Evolutionary conservation across 2,329 filamentous ascomycete genomes (phyloP).

Genomic region (Colletotrichum karsti): DNA sequence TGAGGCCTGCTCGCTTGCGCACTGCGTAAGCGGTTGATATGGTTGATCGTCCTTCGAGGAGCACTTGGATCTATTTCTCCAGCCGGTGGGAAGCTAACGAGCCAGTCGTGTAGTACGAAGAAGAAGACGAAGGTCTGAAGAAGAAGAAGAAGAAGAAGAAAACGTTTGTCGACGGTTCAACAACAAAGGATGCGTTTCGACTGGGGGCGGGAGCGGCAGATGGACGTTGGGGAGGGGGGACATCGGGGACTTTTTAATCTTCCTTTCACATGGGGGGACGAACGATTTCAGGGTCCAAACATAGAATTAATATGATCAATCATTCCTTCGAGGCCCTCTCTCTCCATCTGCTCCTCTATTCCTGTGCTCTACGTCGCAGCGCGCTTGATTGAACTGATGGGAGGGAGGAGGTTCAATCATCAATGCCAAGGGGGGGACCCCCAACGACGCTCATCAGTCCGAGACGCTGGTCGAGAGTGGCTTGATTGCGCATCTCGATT

Average conservation of each 20-base stretch:
- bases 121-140: neutral
- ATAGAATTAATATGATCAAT: slow-evolving; percentile 1
- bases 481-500: slow-evolving; percentile 24
- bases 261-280: neutral
- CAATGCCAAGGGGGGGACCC: neutral
- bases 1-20: slow-evolving; percentile 22
- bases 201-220: neutral
- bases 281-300: slow-evolving; percentile 28
- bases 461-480: slow-evolving; percentile 24
- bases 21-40: neutral
- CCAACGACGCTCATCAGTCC: slow-evolving; percentile 21
- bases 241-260: slow-evolving; percentile 10
- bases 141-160: neutral
- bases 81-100: slow-evolving; percentile 14
- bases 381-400: neutral
- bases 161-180: neutral
- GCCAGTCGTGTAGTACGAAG: slow-evolving; percentile 1
- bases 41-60: neutral
- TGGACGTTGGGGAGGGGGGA: neutral
- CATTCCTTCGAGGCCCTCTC: slow-evolving; percentile 3
- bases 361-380: neutral
- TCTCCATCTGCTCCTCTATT: neutral
- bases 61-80: slow-evolving; percentile 5
- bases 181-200: neutral
- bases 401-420: neutral